Conservation (phyloP, 305 asterid species). For the Fraxinus nigra region DNA sequence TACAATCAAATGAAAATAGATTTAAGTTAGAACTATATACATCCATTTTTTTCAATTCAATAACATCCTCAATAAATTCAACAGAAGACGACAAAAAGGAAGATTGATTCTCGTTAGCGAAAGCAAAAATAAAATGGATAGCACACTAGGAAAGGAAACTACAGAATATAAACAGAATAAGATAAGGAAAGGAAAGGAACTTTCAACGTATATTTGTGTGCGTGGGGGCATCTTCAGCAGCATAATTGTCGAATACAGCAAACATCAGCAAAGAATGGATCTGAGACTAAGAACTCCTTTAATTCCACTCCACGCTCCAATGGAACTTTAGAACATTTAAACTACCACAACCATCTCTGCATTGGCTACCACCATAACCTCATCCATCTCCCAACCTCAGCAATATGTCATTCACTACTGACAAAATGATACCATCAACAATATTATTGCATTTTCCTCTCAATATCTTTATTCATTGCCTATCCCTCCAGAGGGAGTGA, state of each 20-base stretch:
- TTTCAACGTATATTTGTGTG: not conserved
- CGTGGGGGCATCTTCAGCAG: not conserved
- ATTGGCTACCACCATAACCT: not conserved
- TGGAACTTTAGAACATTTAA: not conserved
- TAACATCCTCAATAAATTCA: not conserved
- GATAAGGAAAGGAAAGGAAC: not conserved
- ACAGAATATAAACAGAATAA: not conserved
- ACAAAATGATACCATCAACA: not conserved
- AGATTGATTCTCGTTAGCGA: not conserved
- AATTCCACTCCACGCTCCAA: not conserved
- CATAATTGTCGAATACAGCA: not conserved
- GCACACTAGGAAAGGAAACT: not conserved
- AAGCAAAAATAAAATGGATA: not conserved
- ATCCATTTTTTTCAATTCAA: not conserved
- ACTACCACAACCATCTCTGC: not conserved
- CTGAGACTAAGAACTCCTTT: not conserved
- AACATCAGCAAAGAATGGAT: not conserved
- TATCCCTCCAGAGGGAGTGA: not conserved
- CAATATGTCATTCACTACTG: not conserved
- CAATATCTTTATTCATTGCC: not conserved
- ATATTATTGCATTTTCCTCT: not conserved
- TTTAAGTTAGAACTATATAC: not conserved
- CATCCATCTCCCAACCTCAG: slow-evolving; percentile 2
- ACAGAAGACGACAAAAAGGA: not conserved
- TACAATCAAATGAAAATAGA: not conserved